A percentile compares a stretch with the other conserved stretches of the same genome.
Evolutionary conservation across 371 early-diverging fungal species (phyloP).

Genomic region (Mucor plumbeus): DNA sequence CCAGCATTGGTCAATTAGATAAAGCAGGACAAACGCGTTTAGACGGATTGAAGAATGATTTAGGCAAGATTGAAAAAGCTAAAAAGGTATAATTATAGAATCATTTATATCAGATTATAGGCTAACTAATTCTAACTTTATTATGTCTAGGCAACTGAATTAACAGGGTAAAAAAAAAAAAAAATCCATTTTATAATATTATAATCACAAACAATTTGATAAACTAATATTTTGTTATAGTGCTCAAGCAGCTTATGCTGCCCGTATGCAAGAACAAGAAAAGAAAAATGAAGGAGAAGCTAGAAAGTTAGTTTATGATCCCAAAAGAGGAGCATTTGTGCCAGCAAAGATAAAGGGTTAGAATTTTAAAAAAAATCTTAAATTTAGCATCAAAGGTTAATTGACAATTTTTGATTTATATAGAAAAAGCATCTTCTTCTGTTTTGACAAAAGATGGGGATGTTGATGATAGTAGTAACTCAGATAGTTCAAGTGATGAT

Average conservation of each 20-base stretch:
- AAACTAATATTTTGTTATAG: conserved; percentile 7
- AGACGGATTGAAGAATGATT: conserved; percentile 46
- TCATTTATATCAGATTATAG: no score
- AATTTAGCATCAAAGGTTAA: neutral
- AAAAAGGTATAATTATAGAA: conserved; percentile 40
- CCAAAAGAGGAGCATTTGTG: conserved; percentile 49
- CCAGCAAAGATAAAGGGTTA: conserved; percentile 49
- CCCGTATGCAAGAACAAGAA: conserved; percentile 43
- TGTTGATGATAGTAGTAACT: conserved; percentile 18
- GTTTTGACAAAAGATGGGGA: conserved; percentile 3
- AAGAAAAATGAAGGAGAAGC: conserved; percentile 37
- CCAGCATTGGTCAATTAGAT: conserved; percentile 50
- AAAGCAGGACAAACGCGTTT: conserved; percentile 54
- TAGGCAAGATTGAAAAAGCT: conserved; percentile 55
- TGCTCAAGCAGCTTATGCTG: conserved; percentile 47
- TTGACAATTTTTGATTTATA: neutral
- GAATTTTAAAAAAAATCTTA: neutral
- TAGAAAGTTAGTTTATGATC: conserved; percentile 53
- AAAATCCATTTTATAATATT: neutral
- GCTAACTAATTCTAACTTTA: no score
- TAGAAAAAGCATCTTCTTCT: neutral
- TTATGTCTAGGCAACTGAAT: conserved; percentile 17
- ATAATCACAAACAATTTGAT: neutral
- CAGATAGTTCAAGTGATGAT: conserved; percentile 12
- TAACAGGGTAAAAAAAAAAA: conserved; percentile 17